Evolutionary conservation across 2,329 filamentous ascomycete species (phyloP), one percentile per base, ranked within the genome.

Genomic region (Chaetomium olivaceum): DNA sequence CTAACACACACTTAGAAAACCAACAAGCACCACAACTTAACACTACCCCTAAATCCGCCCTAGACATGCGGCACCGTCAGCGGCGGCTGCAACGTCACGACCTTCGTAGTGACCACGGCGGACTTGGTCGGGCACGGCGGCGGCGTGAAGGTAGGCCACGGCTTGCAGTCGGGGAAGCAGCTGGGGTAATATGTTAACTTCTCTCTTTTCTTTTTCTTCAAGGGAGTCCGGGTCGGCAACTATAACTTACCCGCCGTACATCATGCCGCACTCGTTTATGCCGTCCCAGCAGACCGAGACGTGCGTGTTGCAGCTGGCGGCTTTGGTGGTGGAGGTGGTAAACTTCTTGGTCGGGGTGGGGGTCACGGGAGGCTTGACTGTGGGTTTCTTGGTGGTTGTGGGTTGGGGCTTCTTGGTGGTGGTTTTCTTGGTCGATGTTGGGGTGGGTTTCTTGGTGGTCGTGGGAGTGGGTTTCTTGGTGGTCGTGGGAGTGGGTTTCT

Each of bases 191-290:
- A 19, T 19, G 21, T 14, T 9, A 36, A 43, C 19, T 6, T n/a
- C 11, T 52, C 23, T 21, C 9, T 16, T 52, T 52, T 12, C n/a
- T 11, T 5, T 5, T 21, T 1, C 7, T 11, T 9, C 7, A 21
- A 21, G n/a, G 11, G n/a, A 21, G 7, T 2, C n/a, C 7, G 11
- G n/a, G 43, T n/a, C n/a, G n/a, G 8, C 4, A 9, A 9, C 4
- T 33, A 21, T n/a, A 57, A 57, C 67, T 19, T 64, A 69, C 69
- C 67, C 70, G 54, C 70, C 70, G 25, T 70, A 71, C 64, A 61
- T 67, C 66, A 59, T 63, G 23, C 69, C 69, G 56, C 69, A 69
- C 43, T 68, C 67, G 52, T 71, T 69, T 64, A 69, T 64, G 50
- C 60, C 60, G 43, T 70, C 67, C 60, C 59, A 65, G 60, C 69